Evolutionary conservation across 83 land plant species (phyloP).

Genomic region (Picea mariana): DNA sequence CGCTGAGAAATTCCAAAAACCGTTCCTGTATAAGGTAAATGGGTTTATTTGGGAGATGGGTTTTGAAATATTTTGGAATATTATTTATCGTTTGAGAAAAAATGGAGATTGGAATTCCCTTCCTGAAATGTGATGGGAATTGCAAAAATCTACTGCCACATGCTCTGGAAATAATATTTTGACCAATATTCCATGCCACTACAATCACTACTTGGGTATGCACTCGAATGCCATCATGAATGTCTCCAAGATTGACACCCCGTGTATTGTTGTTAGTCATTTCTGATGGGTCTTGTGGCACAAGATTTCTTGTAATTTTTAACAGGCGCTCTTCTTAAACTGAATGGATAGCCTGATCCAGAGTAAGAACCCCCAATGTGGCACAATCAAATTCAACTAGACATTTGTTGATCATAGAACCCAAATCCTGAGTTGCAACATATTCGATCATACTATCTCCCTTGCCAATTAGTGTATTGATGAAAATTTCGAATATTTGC

Average conservation of each 20-base stretch:
- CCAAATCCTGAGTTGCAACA: conserved; percentile 63
- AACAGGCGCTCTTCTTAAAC: conserved; percentile 20
- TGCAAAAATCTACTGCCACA: no score
- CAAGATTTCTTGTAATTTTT: neutral
- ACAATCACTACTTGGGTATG: conserved; percentile 37
- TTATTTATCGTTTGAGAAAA: no score
- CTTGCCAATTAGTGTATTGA: conserved; percentile 19
- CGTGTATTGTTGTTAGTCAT: neutral
- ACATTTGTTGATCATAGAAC: conserved; percentile 65
- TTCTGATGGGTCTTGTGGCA: neutral
- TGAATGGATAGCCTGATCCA: conserved; percentile 49
- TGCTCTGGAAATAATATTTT: no score
- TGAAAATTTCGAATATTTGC: conserved; percentile 27
- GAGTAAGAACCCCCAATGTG: conserved; percentile 1
- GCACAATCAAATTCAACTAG: conserved; percentile 8
- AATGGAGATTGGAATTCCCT: no score
- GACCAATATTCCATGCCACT: conserved; percentile 37
- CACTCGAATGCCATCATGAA: neutral
- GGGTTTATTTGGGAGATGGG: no score
- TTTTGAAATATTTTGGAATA: no score
- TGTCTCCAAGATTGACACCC: neutral
- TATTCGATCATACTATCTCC: conserved; percentile 30
- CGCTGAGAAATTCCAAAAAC: no score
- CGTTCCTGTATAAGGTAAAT: no score
- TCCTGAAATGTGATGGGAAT: no score